Evolutionary conservation across 345 rosid species (phyloP).

Genomic region (Eucalyptus caleyi): DNA sequence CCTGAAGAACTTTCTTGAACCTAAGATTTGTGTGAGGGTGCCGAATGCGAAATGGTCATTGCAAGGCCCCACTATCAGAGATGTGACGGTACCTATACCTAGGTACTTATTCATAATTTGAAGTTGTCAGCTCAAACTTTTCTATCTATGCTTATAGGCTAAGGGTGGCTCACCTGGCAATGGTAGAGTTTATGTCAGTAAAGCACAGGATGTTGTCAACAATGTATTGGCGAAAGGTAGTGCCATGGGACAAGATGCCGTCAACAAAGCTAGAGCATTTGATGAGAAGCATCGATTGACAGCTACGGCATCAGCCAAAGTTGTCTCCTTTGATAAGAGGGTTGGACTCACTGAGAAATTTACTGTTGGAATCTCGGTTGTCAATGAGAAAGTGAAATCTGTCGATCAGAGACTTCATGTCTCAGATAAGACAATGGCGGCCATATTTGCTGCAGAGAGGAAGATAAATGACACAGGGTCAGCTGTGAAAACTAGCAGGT

Average conservation of each 20-base stretch:
- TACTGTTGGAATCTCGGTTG: constrained; percentile 71
- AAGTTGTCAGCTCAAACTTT: not conserved
- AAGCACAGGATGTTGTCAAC: constrained; percentile 80
- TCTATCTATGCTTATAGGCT: constrained; percentile 25
- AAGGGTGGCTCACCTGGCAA: constrained; percentile 27
- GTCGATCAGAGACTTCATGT: constrained; percentile 94
- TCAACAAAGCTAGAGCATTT: constrained; percentile 90
- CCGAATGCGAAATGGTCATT: not conserved
- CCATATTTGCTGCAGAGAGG: constrained; percentile 90
- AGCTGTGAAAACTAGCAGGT: constrained; percentile 98
- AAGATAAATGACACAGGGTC: constrained; percentile 89
- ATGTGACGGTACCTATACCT: not conserved
- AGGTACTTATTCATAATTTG: not conserved
- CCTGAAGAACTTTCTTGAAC: not conserved
- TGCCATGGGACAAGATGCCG: constrained; percentile 80
- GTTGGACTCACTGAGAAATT: constrained; percentile 83
- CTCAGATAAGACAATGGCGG: constrained; percentile 96
- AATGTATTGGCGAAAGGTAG: constrained; percentile 81
- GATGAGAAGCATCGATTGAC: constrained; percentile 78
- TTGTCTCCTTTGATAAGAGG: constrained; percentile 61
- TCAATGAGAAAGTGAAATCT: constrained; percentile 88
- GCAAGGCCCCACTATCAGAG: not conserved
- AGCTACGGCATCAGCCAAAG: constrained; percentile 92
- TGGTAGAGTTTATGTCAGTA: constrained; percentile 62
- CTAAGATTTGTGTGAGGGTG: not conserved